phyloP scores from a whole-genome alignment of 805 yeast species.

The Candida argentea region DNA sequence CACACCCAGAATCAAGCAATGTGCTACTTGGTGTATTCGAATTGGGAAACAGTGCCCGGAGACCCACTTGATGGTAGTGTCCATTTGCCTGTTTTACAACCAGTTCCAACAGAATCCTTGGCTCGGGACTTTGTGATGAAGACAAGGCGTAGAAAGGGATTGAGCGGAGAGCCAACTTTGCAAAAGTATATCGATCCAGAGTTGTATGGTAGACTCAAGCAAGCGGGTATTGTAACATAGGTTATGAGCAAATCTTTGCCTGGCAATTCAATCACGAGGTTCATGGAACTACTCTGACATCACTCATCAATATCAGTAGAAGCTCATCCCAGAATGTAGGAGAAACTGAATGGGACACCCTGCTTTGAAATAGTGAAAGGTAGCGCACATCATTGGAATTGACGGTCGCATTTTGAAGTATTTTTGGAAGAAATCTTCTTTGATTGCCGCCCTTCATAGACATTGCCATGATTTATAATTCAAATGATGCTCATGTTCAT shows the following conservation, averaged over 20 bases:
- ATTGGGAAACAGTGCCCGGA: conserved; percentile 81
- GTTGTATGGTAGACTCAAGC: conserved; percentile 42
- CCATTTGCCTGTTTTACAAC: conserved; percentile 56
- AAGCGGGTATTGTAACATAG: conserved; percentile 27
- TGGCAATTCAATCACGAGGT: conserved; percentile 1
- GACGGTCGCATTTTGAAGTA: no score
- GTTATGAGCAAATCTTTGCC: conserved; percentile 2
- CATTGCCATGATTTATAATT: no score
- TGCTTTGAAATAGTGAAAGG: no score
- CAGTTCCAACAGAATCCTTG: conserved; percentile 59
- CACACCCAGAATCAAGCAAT: conserved; percentile 72
- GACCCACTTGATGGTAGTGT: conserved; percentile 72
- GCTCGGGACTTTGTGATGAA: conserved; percentile 87
- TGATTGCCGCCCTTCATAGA: no score
- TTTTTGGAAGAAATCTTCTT: no score
- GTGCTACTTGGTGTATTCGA: conserved; percentile 53
- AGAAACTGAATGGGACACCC: conserved; percentile 1
- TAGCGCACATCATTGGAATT: no score
- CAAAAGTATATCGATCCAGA: conserved; percentile 58
- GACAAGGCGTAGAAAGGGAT: conserved; percentile 81
- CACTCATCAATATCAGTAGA: no score
- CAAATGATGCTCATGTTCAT: no score
- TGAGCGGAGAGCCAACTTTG: conserved; percentile 53
- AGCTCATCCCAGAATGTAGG: conserved; percentile 2
- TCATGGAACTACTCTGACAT: no score